A percentile compares a stretch with the other conserved stretches of the same genome.
These are phyloP conservation scores for Vaccinium darrowii DNA, from an alignment of 148 eudicot species.

Conservation along the genomic window DNA sequence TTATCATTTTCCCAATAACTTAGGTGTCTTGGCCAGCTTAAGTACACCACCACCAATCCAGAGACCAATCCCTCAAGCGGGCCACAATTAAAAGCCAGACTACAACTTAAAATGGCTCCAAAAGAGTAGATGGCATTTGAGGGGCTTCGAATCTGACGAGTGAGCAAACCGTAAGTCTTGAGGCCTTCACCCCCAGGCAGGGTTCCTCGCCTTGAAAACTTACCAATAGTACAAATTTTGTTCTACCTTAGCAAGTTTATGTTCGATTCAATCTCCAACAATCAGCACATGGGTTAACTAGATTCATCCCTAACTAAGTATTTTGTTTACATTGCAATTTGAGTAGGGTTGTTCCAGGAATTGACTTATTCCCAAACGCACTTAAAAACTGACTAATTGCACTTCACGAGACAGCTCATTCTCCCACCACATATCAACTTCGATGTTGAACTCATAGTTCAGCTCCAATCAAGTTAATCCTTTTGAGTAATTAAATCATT, in stretches of 20 bases:
- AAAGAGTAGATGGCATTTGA: not conserved
- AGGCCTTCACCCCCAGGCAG: not conserved
- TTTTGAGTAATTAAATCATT: no score
- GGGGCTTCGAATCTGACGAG: not conserved
- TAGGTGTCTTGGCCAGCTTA: not conserved
- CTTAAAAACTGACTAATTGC: no score
- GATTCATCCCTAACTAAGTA: no score
- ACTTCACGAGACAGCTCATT: no score
- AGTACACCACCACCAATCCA: not conserved
- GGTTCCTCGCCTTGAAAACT: not conserved
- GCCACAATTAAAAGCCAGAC: no score
- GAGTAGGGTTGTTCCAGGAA: no score
- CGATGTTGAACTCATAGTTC: no score
- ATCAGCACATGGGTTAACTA: not conserved
- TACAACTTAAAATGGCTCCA: not conserved
- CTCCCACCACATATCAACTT: no score
- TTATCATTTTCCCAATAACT: no score
- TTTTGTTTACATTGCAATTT: no score
- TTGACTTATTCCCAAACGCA: no score
- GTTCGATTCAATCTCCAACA: not conserved
- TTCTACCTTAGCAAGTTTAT: not conserved
- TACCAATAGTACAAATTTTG: not conserved
- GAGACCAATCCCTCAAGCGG: not conserved
- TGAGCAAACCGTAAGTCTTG: not conserved
- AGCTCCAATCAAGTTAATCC: no score